Percentiles rank a stretch among this genome's conserved stretches.
These are phyloP conservation scores for Trypanosoma vivax DNA, from an alignment of 208 protist genomes.

Conservation along the genomic window DNA sequence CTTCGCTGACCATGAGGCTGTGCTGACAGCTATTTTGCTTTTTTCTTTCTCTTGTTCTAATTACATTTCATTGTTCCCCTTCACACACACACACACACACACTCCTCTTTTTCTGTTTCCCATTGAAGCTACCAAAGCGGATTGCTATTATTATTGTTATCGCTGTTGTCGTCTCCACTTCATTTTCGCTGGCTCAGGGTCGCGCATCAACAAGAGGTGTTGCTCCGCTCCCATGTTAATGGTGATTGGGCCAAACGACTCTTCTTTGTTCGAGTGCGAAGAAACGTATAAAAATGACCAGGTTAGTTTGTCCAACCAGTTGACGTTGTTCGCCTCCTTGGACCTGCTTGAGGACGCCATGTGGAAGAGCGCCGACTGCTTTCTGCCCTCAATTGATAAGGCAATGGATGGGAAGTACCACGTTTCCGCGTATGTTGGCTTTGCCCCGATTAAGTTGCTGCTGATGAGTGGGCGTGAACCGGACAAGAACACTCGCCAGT, in stretches of 20 bases:
- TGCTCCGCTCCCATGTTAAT: conserved; percentile 8
- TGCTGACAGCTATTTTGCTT: no score
- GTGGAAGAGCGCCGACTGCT: conserved; percentile 38
- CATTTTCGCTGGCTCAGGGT: not conserved
- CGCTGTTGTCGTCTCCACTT: not conserved
- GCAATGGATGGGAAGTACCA: conserved; percentile 37
- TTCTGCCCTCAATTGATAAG: conserved; percentile 39
- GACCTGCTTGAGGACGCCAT: conserved; percentile 47
- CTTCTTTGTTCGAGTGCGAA: conserved; percentile 17
- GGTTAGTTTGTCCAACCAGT: conserved; percentile 20
- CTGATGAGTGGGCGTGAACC: conserved; percentile 50
- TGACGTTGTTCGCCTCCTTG: conserved; percentile 38
- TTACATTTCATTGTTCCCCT: no score
- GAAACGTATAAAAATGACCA: conserved; percentile 4
- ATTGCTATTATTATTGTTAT: no score
- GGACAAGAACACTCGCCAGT: conserved; percentile 25
- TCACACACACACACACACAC: no score
- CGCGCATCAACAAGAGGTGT: not conserved
- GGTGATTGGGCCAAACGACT: conserved; percentile 19
- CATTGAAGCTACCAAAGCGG: no score
- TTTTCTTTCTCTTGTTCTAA: no score
- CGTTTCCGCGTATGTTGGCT: conserved; percentile 50
- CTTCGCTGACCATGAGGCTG: no score
- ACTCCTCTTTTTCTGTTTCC: no score
- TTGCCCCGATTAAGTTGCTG: conserved; percentile 39